Base-by-base conservation (phyloP, 2,329 filamentous ascomycete species). In the Pseudogymnoascus sp. region DNA sequence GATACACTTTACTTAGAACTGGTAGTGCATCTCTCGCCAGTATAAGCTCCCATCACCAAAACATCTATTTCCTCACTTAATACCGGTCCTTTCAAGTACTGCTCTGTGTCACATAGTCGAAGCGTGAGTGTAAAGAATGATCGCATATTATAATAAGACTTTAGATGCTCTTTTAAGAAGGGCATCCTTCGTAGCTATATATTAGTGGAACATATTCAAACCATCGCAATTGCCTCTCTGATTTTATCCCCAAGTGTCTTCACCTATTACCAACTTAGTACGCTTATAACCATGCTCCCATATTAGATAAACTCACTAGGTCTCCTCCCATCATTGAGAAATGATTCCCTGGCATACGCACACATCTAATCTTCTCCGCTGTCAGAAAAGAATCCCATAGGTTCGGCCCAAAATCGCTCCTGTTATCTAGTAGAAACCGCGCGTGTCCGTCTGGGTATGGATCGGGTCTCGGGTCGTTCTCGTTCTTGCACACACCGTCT, bases 271-370 rank as follows among this genome's bases (percentile, higher is more conserved):
- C 7, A 61, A 36, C n/a, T 44, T 58, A 58, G 31, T 36, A 36
- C 8, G 40, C 21, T 24, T 29, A 33, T 26, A 15, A 57, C 60
- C 33, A 58, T 10, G n/a, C 8, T 50, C 40, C 29, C 15, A 54
- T 6, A 35, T 26, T 37, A 39, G n/a, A 15, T 40, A 13, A 17
- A 72, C 75, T 76, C 73, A 79, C 78, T 64, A 75, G 70, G 59
- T 75, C 74, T 64, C 84, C 84, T 72, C 87, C 84, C 85, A 90
- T 89, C 86, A 90, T 90, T 17, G 81, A 84, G 74, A 90, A 90
- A 74, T 90, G 87, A 69, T 90, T 88, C 2, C 86, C 87, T 13
- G 82, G 83, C 84, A 89, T 87, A 68, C 87, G 84, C 61, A 79
- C 80, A 65, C 81, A 86, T 58, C 78, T 77, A 75, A 89, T 85